Conservation (phyloP, 2,329 filamentous ascomycete species). For the Arthrobotrys iridis region DNA sequence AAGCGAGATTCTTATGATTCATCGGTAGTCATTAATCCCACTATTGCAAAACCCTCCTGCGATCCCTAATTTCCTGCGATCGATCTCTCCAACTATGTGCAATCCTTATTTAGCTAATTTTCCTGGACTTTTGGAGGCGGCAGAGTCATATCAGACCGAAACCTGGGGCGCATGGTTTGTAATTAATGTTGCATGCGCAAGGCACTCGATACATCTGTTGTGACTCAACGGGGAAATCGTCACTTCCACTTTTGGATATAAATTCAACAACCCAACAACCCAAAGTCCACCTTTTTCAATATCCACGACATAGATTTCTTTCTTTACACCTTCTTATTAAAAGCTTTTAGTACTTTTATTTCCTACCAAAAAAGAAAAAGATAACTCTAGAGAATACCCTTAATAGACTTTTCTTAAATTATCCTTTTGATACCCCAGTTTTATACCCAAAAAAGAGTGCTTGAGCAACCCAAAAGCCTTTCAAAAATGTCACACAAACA, state of each 20-base stretch:
- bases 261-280: no score
- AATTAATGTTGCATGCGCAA: no score
- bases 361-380: not conserved
- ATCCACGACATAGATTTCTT: not conserved
- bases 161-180: no score
- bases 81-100: no score
- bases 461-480: not conserved
- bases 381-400: not conserved
- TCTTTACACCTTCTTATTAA: not conserved
- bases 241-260: not conserved
- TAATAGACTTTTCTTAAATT: not conserved
- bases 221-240: no score
- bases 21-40: not conserved
- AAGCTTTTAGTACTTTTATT: not conserved
- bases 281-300: not conserved
- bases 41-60: no score
- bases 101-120: no score
- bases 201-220: no score
- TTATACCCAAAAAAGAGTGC: not conserved
- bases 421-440: not conserved
- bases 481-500: constrained; percentile 21
- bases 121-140: no score
- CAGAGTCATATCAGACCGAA: no score
- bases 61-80: no score
- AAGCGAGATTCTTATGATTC: constrained; percentile 1